These are phyloP conservation scores for Vigna angularis DNA, from an alignment of 306 rosid genomes.

Conservation along the genomic window DNA sequence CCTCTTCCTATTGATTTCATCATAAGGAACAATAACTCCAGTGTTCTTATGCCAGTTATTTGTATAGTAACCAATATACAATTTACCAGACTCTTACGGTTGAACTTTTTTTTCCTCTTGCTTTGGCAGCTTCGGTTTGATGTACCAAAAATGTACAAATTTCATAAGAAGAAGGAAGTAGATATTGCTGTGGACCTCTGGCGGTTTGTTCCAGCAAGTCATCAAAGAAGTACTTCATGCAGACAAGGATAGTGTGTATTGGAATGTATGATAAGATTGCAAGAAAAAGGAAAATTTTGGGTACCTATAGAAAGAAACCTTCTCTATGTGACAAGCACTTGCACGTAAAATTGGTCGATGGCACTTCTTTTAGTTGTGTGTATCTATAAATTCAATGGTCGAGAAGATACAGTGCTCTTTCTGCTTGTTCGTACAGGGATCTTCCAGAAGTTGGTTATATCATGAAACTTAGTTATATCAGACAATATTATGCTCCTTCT, in stretches of 20 bases:
- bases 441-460: conserved; percentile 15
- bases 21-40: neutral
- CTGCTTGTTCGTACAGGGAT: neutral
- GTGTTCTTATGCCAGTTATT: conserved; percentile 22
- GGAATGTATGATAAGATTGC: conserved; percentile 34
- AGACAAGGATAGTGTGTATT: conserved; percentile 19
- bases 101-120: conserved; percentile 24
- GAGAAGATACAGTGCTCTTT: neutral
- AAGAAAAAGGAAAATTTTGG: neutral
- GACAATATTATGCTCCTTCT: neutral
- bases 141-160: conserved; percentile 79
- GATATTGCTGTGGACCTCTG: conserved; percentile 92
- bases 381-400: conserved; percentile 23
- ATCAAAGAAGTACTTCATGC: conserved; percentile 39
- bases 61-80: conserved; percentile 4
- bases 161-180: conserved; percentile 89
- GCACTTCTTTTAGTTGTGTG: conserved; percentile 3
- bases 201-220: conserved; percentile 77
- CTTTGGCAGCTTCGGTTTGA: conserved; percentile 77
- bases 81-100: neutral
- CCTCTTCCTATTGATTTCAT: neutral
- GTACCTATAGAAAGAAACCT: neutral
- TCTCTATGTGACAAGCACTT: conserved; percentile 15
- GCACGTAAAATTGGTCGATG: conserved; percentile 15
- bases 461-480: neutral